Base-by-base conservation (phyloP, 139 green algal genomes). In the Chlamydomonas sp. region DNA sequence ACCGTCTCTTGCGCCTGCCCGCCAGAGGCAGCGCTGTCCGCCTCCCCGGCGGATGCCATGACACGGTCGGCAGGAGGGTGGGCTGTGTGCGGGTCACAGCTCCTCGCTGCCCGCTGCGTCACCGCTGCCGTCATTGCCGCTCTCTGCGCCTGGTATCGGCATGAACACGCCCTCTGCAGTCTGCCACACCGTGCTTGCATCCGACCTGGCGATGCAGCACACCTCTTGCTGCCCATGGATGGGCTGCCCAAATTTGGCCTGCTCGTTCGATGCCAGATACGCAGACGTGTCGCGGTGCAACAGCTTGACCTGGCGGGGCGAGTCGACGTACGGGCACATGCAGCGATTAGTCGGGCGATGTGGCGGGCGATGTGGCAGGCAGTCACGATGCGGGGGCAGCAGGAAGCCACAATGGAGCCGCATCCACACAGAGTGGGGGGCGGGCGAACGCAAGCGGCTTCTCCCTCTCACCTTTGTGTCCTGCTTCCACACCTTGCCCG, bases 161-260 rank as follows among this genome's bases (percentile, higher is more conserved):
- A 95, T 76, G 74, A 89, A 96, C 20, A 95, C 83, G 0, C 90
- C 90, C 68, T 96, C 89, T n/a, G 85, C 85, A 30, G 85, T 84
- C 54, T 81, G 69, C 90, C 90, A 96, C 43, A 87, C 69, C 0
- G 68, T 73, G 50, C 85, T 80, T 43, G 73, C 73, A 50, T 65
- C 73, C 64, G 80, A 84, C 13, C 66, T 73, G 2, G 48, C 59
- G 2, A 83, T 58, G 6, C 50, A 76, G 48, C 76, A 87, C 35
- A 96, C 83, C 61, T 96, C 90, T 16, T 86, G 78, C 72, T 96
- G 90, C 4, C 90, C 90, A 5, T 76, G 61, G 35, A 96, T 96
- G 35, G 90, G 90, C 28, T 88, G 26, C 28, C 65, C 77, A 81
- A 84, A 74, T 65, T 59, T 72, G 10, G 30, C 48, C 20, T 59